Conservation (phyloP, 2,329 filamentous ascomycete genomes). For the Atkinsonella texensis region DNA sequence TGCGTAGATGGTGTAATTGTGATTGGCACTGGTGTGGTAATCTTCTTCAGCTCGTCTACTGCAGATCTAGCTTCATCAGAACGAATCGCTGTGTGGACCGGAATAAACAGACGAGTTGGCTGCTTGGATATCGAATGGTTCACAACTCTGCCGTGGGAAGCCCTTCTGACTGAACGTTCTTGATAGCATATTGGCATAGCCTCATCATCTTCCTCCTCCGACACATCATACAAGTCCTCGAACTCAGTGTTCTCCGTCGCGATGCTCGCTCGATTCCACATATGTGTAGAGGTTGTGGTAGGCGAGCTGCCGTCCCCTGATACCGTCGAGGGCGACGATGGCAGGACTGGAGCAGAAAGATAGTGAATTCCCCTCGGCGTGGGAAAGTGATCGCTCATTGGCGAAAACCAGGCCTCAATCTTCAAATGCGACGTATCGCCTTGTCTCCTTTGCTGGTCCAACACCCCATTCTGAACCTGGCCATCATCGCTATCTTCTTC, state of each 20-base stretch:
- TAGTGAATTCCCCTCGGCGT: constrained; percentile 58
- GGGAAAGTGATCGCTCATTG: constrained; percentile 54
- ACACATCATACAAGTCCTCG: constrained; percentile 79
- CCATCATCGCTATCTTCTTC: constrained; percentile 39
- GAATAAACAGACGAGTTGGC: constrained; percentile 39
- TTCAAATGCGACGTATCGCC: constrained; percentile 31
- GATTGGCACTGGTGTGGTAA: constrained; percentile 46
- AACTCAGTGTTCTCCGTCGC: constrained; percentile 61
- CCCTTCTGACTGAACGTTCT: constrained; percentile 24
- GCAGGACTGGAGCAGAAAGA: constrained; percentile 48
- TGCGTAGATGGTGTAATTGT: constrained; percentile 54
- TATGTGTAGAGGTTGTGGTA: constrained; percentile 39
- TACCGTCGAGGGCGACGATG: constrained; percentile 46
- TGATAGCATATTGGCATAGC: constrained; percentile 11
- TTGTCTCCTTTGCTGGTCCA: constrained; percentile 15
- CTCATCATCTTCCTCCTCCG: constrained; percentile 56
- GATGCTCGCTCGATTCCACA: constrained; percentile 51
- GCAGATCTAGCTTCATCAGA: constrained; percentile 32
- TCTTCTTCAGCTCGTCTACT: constrained; percentile 31
- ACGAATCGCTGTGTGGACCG: constrained; percentile 22
- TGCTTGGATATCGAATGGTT: constrained; percentile 22
- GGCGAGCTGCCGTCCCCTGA: constrained; percentile 42
- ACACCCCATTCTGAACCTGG: constrained; percentile 11
- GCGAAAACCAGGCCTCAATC: constrained; percentile 47
- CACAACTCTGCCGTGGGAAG: constrained; percentile 23